Evolutionary conservation across 2,329 filamentous ascomycete species (phyloP), one percentile per base, ranked within the genome.

Genomic region (Trichoderma sp.): DNA sequence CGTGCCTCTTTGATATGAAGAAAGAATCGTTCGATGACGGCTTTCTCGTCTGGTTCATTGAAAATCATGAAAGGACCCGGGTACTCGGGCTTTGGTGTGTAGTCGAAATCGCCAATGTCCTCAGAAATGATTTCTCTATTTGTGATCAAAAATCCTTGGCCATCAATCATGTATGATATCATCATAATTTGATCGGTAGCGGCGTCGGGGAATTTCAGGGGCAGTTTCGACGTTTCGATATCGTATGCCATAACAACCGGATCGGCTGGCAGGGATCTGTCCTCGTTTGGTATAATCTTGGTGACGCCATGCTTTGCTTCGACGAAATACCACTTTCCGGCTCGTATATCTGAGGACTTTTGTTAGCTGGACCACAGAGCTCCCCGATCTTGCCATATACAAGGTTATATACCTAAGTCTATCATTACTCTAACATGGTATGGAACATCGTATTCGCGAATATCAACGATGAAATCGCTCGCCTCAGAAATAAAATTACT

Each of bases 151-250:
- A 98, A 99, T 5, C 96, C 96, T 81, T 97, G 94, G 0, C 96
- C 96, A 75, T 99, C 96, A 75, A 99, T 98, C 96, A 99, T 99
- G 83, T 99, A 99, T 37, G 96, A 99, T 79, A 99, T 95, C 96
- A 99, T 99, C 94, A 99, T 99, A 77, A 99, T 91, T 79, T 97
- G 95, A 81, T 99, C 96, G 72, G 97, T 91, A 4, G 94, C 88
- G 1, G 96, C 91, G 77, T 99, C 96, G 31, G 96, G 96, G 75
- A 99, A 99, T 79, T 99, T 99, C 67, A 99, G 84, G 1, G 96
- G 96, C 19, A 96, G 84, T 77, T 99, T 99, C 5, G 93, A 95
- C 2, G 96, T 99, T 81, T 99, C 96, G 76, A 99, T 99, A 89
- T 99, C 96, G 81, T 91, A 99, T n/a, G 96, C 96, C 87, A 99